A percentile compares a stretch with the other conserved stretches of the same genome.
These are phyloP conservation scores for Candida golubevii DNA, from an alignment of 805 yeast genomes.

Conservation along the genomic window DNA sequence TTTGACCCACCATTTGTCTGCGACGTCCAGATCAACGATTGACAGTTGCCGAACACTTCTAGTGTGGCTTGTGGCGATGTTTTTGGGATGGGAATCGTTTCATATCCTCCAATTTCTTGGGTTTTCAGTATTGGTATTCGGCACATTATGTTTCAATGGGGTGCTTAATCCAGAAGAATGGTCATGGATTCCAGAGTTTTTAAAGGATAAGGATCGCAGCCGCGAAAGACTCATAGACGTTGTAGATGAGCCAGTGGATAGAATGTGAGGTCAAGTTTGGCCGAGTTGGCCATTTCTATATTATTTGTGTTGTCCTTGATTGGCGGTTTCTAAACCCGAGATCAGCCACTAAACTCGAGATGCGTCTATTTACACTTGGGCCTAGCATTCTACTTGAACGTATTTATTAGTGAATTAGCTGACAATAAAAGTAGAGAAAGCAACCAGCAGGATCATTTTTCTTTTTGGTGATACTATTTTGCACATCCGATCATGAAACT, in stretches of 20 bases:
- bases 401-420: too few relatives aligned
- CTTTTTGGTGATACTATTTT: too few relatives aligned
- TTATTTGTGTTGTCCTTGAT: too few relatives aligned
- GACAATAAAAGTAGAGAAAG: too few relatives aligned
- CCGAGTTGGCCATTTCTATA: too few relatives aligned
- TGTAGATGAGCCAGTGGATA: slow-evolving; percentile 30
- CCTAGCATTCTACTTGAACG: neutral
- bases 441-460: too few relatives aligned
- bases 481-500: too few relatives aligned
- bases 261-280: slow-evolving; percentile 10
- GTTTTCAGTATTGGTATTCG: slow-evolving; percentile 58
- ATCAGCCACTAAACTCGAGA: too few relatives aligned
- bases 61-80: slow-evolving; percentile 70
- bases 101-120: slow-evolving; percentile 59
- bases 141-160: slow-evolving; percentile 72
- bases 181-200: slow-evolving; percentile 44
- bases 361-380: too few relatives aligned
- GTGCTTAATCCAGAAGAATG: slow-evolving; percentile 52
- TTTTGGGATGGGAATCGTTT: slow-evolving; percentile 74
- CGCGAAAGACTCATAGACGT: slow-evolving; percentile 21
- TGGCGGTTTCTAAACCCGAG: too few relatives aligned
- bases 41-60: slow-evolving; percentile 72
- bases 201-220: slow-evolving; percentile 23
- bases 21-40: slow-evolving; percentile 74
- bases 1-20: slow-evolving; percentile 59